These are phyloP conservation scores for Saccharomycopsis oosterbeekiorum DNA, from an alignment of 805 yeast genomes.

Conservation along the genomic window DNA sequence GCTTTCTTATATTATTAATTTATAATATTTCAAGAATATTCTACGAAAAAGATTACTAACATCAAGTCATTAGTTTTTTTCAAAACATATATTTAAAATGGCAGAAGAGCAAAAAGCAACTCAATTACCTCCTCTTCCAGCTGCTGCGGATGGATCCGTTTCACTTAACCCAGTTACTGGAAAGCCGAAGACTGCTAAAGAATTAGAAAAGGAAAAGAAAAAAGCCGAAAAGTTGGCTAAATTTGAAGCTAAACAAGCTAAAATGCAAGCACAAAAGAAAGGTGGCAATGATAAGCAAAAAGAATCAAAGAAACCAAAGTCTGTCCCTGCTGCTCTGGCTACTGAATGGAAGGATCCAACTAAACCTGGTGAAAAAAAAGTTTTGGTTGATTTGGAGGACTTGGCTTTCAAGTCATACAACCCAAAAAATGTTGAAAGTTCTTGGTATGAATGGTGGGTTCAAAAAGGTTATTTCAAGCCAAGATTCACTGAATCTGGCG, in stretches of 20 bases:
- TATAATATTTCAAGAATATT: neutral
- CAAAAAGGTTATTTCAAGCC: constrained; percentile 84
- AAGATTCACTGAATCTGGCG: constrained; percentile 65
- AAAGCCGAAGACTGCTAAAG: constrained; percentile 62
- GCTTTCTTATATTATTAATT: neutral
- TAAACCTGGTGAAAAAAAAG: constrained; percentile 82
- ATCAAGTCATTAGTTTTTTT: neutral
- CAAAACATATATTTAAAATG: constrained; percentile 2
- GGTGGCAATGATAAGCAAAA: constrained; percentile 27
- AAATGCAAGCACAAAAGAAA: constrained; percentile 40
- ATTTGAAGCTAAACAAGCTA: constrained; percentile 74
- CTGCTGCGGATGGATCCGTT: neutral
- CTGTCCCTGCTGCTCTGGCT: constrained; percentile 60
- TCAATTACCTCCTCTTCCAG: constrained; percentile 1
- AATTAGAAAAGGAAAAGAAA: constrained; percentile 77
- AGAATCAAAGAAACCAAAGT: constrained; percentile 53
- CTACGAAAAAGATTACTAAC: neutral
- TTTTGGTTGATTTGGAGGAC: constrained; percentile 77
- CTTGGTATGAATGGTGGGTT: constrained; percentile 98
- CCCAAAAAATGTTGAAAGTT: constrained; percentile 87
- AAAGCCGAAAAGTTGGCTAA: constrained; percentile 83
- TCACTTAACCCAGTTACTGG: neutral
- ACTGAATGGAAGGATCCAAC: constrained; percentile 87
- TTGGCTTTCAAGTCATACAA: constrained; percentile 90
- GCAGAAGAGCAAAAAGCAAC: constrained; percentile 5